phyloP scores from a whole-genome alignment of 805 yeast genomes.

The Kluyveromyces aestuarii region DNA sequence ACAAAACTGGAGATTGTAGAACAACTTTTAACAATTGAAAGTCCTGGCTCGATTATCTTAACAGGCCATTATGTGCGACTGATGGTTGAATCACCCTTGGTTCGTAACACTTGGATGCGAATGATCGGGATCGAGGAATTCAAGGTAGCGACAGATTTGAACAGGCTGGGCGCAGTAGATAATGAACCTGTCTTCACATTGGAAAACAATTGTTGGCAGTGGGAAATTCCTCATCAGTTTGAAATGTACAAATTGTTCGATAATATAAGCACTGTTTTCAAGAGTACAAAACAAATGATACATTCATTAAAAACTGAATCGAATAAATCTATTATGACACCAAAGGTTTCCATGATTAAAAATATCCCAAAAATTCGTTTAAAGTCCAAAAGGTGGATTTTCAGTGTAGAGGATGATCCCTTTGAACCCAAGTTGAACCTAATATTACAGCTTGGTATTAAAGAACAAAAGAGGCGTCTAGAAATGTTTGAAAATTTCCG shows the following conservation, averaged over 20 bases:
- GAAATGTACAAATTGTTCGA: slow-evolving; percentile 74
- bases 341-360: slow-evolving; percentile 33
- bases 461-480: slow-evolving; percentile 56
- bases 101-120: slow-evolving; percentile 40
- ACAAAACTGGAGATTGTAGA: slow-evolving; percentile 37
- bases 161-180: slow-evolving; percentile 16
- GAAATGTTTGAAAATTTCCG: slow-evolving; percentile 40
- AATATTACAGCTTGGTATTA: slow-evolving; percentile 53
- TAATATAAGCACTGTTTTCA: slow-evolving; percentile 56
- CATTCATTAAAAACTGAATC: slow-evolving; percentile 39
- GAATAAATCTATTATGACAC: slow-evolving; percentile 31
- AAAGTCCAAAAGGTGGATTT: slow-evolving; percentile 44
- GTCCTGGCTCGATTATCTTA: slow-evolving; percentile 15
- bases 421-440: slow-evolving; percentile 68
- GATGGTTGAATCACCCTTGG: slow-evolving; percentile 45
- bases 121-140: slow-evolving; percentile 34
- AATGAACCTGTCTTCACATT: slow-evolving; percentile 31
- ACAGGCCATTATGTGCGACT: slow-evolving; percentile 32
- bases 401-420: slow-evolving; percentile 80
- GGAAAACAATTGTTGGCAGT: slow-evolving; percentile 35
- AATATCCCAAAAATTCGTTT: slow-evolving; percentile 50
- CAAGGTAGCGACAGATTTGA: slow-evolving; percentile 18
- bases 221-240: slow-evolving; percentile 64
- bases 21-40: slow-evolving; percentile 13
- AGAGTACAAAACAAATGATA: slow-evolving; percentile 53